Percentiles rank a stretch among this genome's conserved stretches.
phyloP scores from a whole-genome alignment of 495 filamentous ascomycete genomes.

The Neurospora terricola region DNA sequence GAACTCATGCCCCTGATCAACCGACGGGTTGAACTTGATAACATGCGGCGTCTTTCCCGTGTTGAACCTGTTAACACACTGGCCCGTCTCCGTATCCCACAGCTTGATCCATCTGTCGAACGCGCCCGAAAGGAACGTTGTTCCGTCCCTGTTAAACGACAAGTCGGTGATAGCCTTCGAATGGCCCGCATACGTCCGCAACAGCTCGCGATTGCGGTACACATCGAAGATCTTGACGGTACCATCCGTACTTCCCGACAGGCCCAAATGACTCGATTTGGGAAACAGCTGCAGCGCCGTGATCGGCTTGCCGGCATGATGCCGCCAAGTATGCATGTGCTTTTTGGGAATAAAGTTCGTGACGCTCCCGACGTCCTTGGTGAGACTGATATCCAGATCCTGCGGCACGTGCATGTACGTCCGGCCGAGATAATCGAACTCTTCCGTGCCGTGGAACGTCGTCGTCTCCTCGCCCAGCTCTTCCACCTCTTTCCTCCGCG shows the following conservation, averaged over 20 bases:
- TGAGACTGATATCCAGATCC: constrained; percentile 82
- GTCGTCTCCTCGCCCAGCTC: constrained; percentile 61
- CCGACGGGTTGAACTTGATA: constrained; percentile 77
- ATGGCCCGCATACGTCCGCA: constrained; percentile 85
- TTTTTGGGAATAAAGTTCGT: constrained; percentile 95
- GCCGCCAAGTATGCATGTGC: constrained; percentile 78
- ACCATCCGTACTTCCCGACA: constrained; percentile 77
- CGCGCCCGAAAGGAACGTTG: constrained; percentile 78
- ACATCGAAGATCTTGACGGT: constrained; percentile 94
- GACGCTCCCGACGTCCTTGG: constrained; percentile 63
- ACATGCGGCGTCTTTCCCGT: constrained; percentile 94
- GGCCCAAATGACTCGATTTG: constrained; percentile 70
- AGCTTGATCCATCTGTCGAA: constrained; percentile 94
- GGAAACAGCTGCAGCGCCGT: constrained; percentile 85
- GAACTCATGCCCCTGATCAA: constrained; percentile 76
- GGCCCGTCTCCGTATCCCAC: constrained; percentile 95
- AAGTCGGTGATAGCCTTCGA: constrained; percentile 84
- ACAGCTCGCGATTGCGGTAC: constrained; percentile 76
- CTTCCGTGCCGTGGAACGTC: constrained; percentile 74
- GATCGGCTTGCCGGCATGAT: constrained; percentile 69
- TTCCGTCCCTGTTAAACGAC: constrained; percentile 74
- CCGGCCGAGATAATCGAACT: constrained; percentile 84
- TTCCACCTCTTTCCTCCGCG: constrained; percentile 47
- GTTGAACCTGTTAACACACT: constrained; percentile 75
- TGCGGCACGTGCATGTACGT: constrained; percentile 96